Conservation (phyloP, 176 grass and related monocot species). For the maize (Zea mays) region DNA sequence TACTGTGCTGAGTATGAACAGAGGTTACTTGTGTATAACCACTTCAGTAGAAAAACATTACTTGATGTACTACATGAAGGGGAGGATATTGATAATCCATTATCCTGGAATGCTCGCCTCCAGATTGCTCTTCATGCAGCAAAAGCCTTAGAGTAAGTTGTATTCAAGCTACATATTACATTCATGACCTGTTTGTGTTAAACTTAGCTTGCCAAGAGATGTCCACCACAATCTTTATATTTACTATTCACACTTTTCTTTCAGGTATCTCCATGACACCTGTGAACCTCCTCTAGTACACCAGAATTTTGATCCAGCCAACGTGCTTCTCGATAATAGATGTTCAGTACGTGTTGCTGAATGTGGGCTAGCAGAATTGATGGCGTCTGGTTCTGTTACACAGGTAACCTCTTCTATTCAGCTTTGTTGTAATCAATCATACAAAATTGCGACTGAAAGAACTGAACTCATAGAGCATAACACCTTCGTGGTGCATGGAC, state of each 20-base stretch:
- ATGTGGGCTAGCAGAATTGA: slow-evolving; percentile 70
- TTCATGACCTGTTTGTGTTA: slow-evolving; percentile 27
- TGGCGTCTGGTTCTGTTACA: slow-evolving; percentile 54
- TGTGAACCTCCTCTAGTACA: slow-evolving; percentile 79
- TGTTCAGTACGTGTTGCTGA: slow-evolving; percentile 65
- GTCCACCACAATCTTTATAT: neutral
- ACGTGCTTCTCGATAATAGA: slow-evolving; percentile 64
- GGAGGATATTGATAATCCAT: slow-evolving; percentile 42
- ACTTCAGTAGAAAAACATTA: slow-evolving; percentile 80
- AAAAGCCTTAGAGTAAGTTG: slow-evolving; percentile 81
- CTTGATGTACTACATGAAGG: slow-evolving; percentile 63
- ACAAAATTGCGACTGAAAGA: neutral
- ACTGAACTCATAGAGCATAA: neutral
- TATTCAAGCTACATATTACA: slow-evolving; percentile 15
- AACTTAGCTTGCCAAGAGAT: slow-evolving; percentile 16
- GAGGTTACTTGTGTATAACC: slow-evolving; percentile 75
- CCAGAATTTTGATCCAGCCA: slow-evolving; percentile 76
- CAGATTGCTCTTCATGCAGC: slow-evolving; percentile 63
- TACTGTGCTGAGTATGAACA: slow-evolving; percentile 82
- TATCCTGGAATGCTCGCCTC: slow-evolving; percentile 73
- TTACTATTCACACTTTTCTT: slow-evolving; percentile 28
- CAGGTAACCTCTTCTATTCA: slow-evolving; percentile 59
- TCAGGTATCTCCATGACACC: slow-evolving; percentile 85
- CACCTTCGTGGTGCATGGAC: neutral
- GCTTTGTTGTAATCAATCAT: neutral